A percentile compares a stretch with the other conserved stretches of the same genome.
Evolutionary conservation across 2,329 filamentous ascomycete genomes (phyloP).

Genomic region (Purpureocillium lavendulum): DNA sequence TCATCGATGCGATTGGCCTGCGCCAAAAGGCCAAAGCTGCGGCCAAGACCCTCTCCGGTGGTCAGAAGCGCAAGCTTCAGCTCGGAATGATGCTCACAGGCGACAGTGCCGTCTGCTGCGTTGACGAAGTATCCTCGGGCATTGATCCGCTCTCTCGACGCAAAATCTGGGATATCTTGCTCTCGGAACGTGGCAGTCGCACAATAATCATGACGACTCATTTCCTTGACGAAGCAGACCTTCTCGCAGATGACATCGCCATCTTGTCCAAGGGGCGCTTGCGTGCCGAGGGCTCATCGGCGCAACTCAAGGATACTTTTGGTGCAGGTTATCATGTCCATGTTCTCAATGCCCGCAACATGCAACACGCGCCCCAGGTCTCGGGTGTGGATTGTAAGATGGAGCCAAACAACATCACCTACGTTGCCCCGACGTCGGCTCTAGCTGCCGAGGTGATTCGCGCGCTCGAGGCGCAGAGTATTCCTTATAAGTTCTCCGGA

Average conservation of each 20-base stretch:
- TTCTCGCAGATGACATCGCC: constrained; percentile 62
- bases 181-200: constrained; percentile 56
- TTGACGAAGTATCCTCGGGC: constrained; percentile 68
- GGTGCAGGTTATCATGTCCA: constrained; percentile 35
- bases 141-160: constrained; percentile 60
- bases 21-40: constrained; percentile 51
- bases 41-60: constrained; percentile 60
- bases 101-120: constrained; percentile 61
- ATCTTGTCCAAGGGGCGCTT: constrained; percentile 61
- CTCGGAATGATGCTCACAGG: constrained; percentile 74
- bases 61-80: constrained; percentile 70
- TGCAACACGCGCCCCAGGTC: constrained; percentile 40
- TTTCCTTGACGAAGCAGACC: constrained; percentile 68
- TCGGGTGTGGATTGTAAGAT: constrained; percentile 43
- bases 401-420: constrained; percentile 60
- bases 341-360: constrained; percentile 12
- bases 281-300: constrained; percentile 59
- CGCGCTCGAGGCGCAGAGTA: constrained; percentile 52
- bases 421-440: constrained; percentile 57
- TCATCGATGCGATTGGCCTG: constrained; percentile 58
- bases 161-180: constrained; percentile 47
- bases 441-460: constrained; percentile 62
- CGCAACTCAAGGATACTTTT: constrained; percentile 57
- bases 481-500: constrained; percentile 59
- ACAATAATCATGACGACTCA: constrained; percentile 68